Base-by-base conservation (phyloP, 2,329 filamentous ascomycete genomes). In the Clarireedia hainanense region DNA sequence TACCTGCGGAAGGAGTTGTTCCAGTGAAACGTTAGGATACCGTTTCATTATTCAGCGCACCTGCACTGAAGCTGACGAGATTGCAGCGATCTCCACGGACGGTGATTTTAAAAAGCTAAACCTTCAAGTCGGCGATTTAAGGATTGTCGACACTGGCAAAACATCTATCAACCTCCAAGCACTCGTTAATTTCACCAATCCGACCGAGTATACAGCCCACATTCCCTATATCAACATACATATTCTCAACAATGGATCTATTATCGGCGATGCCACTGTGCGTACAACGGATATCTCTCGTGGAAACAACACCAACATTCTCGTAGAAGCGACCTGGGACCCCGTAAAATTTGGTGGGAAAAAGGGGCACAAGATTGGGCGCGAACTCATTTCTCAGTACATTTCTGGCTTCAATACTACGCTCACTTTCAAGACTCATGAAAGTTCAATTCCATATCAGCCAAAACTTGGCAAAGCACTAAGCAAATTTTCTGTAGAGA, bases 21-120 rank as follows among this genome's bases (percentile, higher is more conserved):
- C 88, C 88, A 73, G 83, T 97, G 76, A 95, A 95, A 81, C 88
- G 91, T 96, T 86, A 84, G 91, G 89, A 53, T 77, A 73, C 78
- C 77, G 73, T 75, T 79, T 75, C 72, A 66, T 70, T 73, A 71
- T 66, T 59, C 64, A 63, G 59, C 58, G 63, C 63, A 59, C 63
- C 62, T 58, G 63, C 64, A 66, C 64, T 61, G 60, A 63, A 66
- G 63, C 65, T 68, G 63, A 67, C 66, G 63, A 65, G 60, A 66
- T 64, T 59, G 61, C 70, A 88, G 86, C 83, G 63, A 75, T 86
- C 51, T 78, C 80, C 52, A 76, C 76, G 55, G 78, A 79, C 60
- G 73, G 57, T 52, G 62, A 74, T 15, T 62, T 83, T 47, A 70
- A 69, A 49, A 70, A 70, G 37, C 72, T 78, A 59, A 74, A 69